A percentile compares a stretch with the other conserved stretches of the same genome.
phyloP scores from a whole-genome alignment of 1,139 yeast genomes.

The Geotrichum bryndzae region DNA sequence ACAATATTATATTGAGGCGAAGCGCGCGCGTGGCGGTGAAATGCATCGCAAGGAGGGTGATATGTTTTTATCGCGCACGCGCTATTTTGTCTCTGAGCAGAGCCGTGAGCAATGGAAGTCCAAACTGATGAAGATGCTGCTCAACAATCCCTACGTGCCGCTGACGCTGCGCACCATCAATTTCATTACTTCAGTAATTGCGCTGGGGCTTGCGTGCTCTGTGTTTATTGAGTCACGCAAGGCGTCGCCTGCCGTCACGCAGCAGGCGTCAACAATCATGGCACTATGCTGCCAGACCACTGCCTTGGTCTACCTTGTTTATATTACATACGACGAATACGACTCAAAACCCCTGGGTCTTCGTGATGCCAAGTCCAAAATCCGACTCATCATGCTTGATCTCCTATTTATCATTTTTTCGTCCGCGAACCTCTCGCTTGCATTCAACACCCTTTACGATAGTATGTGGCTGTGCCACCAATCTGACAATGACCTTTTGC shows the following conservation, averaged over 20 bases:
- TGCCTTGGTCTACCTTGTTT: conserved; percentile 70
- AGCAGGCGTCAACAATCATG: conserved; percentile 89
- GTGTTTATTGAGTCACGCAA: conserved; percentile 26
- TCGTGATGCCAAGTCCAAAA: conserved; percentile 74
- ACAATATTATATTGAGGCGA: not conserved
- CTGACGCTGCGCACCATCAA: conserved; percentile 66
- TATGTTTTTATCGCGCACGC: conserved; percentile 4
- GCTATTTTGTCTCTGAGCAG: conserved; percentile 28
- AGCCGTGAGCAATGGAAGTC: conserved; percentile 55
- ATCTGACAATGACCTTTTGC: not conserved
- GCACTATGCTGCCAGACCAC: conserved; percentile 77
- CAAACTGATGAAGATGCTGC: conserved; percentile 49
- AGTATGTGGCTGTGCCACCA: conserved; percentile 69
- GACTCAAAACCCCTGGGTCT: conserved; percentile 87
- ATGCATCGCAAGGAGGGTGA: conserved; percentile 6
- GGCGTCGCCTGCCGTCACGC: conserved; percentile 47
- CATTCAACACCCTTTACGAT: conserved; percentile 79
- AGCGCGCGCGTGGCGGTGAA: conserved; percentile 1
- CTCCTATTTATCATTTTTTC: conserved; percentile 83
- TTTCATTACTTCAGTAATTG: conserved; percentile 38
- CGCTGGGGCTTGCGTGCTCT: conserved; percentile 30
- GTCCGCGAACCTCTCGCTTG: conserved; percentile 80
- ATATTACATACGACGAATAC: conserved; percentile 86
- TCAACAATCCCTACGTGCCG: conserved; percentile 77
- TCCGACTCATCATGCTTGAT: conserved; percentile 72